Percentiles rank a stretch among this genome's conserved stretches.
Conservation (phyloP, 2,329 filamentous ascomycete species). For the Xylariaceae sp. region DNA sequence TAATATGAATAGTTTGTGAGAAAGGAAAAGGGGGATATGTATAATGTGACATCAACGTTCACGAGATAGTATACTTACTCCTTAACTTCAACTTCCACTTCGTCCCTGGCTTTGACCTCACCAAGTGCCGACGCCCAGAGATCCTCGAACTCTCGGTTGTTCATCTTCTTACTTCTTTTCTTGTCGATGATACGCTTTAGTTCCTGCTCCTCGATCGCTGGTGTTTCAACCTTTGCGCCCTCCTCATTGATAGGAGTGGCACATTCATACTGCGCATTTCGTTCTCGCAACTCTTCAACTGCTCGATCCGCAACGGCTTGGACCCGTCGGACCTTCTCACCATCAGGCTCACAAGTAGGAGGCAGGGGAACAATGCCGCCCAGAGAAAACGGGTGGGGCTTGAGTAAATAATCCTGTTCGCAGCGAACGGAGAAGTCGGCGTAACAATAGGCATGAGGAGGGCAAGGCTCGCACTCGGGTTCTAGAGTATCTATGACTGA, state of each 20-base stretch:
- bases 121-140: conserved; percentile 76
- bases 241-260: conserved; percentile 68
- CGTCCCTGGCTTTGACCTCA: conserved; percentile 67
- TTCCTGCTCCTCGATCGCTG: conserved; percentile 67
- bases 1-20: conserved; percentile 25
- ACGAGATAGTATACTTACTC: conserved; percentile 53
- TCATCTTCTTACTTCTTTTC: conserved; percentile 81
- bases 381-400: conserved; percentile 80
- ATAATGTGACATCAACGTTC: conserved; percentile 28
- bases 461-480: conserved; percentile 88
- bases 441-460: conserved; percentile 87
- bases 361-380: conserved; percentile 81
- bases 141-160: conserved; percentile 86
- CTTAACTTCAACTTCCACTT: conserved; percentile 55
- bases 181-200: conserved; percentile 76
- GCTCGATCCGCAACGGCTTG: conserved; percentile 86
- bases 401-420: conserved; percentile 84
- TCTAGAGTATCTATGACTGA: conserved; percentile 70
- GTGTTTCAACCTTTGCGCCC: conserved; percentile 60
- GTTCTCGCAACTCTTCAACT: conserved; percentile 81
- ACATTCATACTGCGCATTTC: conserved; percentile 88
- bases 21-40: conserved; percentile 16
- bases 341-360: conserved; percentile 92
- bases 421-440: conserved; percentile 76
- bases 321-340: conserved; percentile 85